Base-by-base conservation (phyloP, 2,329 filamentous ascomycete genomes). In the Colletotrichum gigasporum region DNA sequence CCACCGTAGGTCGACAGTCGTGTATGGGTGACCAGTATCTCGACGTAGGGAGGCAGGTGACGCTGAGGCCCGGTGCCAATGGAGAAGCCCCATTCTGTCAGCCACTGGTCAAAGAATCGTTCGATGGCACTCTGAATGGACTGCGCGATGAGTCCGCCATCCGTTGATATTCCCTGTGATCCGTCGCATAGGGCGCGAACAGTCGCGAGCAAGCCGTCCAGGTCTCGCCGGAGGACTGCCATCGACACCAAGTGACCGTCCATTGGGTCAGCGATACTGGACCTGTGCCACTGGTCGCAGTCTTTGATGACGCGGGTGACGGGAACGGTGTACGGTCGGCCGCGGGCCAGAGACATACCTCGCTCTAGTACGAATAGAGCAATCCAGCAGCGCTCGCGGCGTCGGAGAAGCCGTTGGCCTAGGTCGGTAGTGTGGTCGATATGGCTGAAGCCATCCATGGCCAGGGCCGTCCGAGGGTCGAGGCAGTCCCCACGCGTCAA, bases 241-340 rank as follows among this genome's bases (percentile, higher is more conserved):
- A 92, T 91, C 0, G 90, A 92, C 14, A 91, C 85, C 52, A 92
- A 79, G n/a, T 90, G 87, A 0, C 90, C 89, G 72, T 93, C 90
- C 72, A 89, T 89, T 11, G 83, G 79, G 70, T 92, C 89, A 1
- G 88, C 86, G 55, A 89, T 81, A 32, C 83, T 81, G 8, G 86
- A 88, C 12, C 85, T 76, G 68, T 92, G 90, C 90, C 90, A 93
- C 7, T 82, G 80, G 67, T 93, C 90, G 68, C 90, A 92, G 48
- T 87, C 84, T 66, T 88, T 86, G 18, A 93, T 82, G 0, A 91
- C 80, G 1, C 86, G 84, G 1, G 90, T 91, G 51, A 89, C 81
- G 0, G 90, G 90, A 0, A 92, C 84, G 0, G 88, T 89, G 69
- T 90, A 92, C 20, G 84, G 89, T 67, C 90, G 81, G 6, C 90